phyloP scores from a whole-genome alignment of 2,329 filamentous ascomycete genomes.

The Fusarium continuum region DNA sequence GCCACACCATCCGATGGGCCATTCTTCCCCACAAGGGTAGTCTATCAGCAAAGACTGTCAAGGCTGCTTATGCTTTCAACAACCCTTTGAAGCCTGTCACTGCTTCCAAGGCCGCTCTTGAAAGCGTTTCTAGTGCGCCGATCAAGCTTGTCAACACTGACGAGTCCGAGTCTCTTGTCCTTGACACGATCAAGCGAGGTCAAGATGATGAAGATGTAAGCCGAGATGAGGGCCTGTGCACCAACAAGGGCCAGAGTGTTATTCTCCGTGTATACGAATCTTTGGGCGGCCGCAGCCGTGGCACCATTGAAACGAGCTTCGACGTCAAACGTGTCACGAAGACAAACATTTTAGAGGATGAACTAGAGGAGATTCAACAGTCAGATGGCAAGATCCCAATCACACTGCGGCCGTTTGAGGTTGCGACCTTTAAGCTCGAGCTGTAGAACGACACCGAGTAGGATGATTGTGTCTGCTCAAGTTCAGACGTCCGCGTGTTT shows the following conservation, averaged over 20 bases:
- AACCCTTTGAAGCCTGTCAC: constrained; percentile 68
- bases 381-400: constrained; percentile 64
- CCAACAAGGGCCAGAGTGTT: constrained; percentile 78
- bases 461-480: constrained; percentile 40
- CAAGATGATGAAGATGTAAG: constrained; percentile 83
- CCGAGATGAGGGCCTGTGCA: constrained; percentile 66
- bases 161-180: constrained; percentile 68
- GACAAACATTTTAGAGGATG: constrained; percentile 89
- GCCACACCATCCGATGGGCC: constrained; percentile 86
- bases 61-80: constrained; percentile 90
- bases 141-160: constrained; percentile 73
- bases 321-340: constrained; percentile 81
- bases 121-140: constrained; percentile 51
- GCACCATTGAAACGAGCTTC: constrained; percentile 73
- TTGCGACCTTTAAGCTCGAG: constrained; percentile 78
- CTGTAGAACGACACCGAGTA: constrained; percentile 50
- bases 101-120: constrained; percentile 41
- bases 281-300: constrained; percentile 81
- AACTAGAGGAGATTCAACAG: constrained; percentile 71
- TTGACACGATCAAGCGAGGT: constrained; percentile 94
- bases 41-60: constrained; percentile 77
- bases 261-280: constrained; percentile 89
- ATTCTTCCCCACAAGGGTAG: constrained; percentile 84
- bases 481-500: constrained; percentile 27
- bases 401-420: constrained; percentile 81